These are phyloP conservation scores for Saturnispora quitensis DNA, from an alignment of 805 yeast genomes.

Conservation along the genomic window DNA sequence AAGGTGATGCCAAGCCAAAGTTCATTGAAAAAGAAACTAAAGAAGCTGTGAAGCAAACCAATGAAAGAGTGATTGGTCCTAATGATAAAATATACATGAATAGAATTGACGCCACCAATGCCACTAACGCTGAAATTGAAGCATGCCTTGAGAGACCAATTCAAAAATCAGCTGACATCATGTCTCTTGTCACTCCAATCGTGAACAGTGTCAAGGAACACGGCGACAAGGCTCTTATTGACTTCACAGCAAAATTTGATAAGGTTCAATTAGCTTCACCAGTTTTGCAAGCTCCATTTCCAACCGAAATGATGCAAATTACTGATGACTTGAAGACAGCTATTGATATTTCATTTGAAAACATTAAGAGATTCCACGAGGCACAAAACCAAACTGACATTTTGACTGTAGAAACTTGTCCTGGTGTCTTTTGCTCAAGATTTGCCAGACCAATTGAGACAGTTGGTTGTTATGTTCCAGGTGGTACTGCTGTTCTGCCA, in stretches of 20 bases:
- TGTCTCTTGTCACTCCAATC: slow-evolving; percentile 88
- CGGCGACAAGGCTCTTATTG: slow-evolving; percentile 87
- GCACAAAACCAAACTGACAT: slow-evolving; percentile 78
- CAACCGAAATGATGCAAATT: slow-evolving; percentile 61
- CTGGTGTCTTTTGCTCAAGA: slow-evolving; percentile 90
- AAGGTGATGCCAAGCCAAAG: slow-evolving; percentile 90
- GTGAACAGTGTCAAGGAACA: slow-evolving; percentile 62
- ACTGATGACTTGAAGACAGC: slow-evolving; percentile 71
- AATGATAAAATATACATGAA: slow-evolving; percentile 40
- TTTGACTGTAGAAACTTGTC: slow-evolving; percentile 80
- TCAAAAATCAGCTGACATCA: slow-evolving; percentile 85
- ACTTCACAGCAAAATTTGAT: slow-evolving; percentile 85
- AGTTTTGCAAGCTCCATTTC: slow-evolving; percentile 81
- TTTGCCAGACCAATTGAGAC: slow-evolving; percentile 91
- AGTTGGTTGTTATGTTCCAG: slow-evolving; percentile 95
- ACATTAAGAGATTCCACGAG: slow-evolving; percentile 84
- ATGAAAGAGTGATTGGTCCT: slow-evolving; percentile 22
- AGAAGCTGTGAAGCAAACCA: slow-evolving; percentile 13
- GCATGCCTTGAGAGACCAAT: slow-evolving; percentile 85
- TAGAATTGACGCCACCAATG: slow-evolving; percentile 35
- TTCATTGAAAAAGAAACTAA: slow-evolving; percentile 34
- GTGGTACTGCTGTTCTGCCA: slow-evolving; percentile 97
- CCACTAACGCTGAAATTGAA: slow-evolving; percentile 38
- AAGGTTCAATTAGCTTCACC: slow-evolving; percentile 67
- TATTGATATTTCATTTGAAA: slow-evolving; percentile 80